Evolutionary conservation across 371 early-diverging fungal genomes (phyloP).

Genomic region (Mortierella sp.): DNA sequence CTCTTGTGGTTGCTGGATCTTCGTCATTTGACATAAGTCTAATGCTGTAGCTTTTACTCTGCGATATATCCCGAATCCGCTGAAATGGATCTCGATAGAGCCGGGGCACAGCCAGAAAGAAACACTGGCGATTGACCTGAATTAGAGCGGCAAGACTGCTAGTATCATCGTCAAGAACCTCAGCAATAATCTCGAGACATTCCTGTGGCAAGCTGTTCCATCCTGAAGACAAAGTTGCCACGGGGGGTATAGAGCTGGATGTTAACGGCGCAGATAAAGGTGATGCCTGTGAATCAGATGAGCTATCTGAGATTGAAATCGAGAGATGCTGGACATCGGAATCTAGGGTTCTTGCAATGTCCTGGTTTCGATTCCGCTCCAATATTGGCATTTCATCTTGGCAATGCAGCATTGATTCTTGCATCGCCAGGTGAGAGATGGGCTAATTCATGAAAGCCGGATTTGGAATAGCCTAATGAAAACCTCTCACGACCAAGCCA

Average conservation of each 20-base stretch:
- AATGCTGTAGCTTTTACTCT: not conserved
- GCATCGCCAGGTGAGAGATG: too few species aligned
- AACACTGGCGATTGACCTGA: slow-evolving; percentile 33
- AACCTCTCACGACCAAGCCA: too few species aligned
- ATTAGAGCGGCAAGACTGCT: slow-evolving; percentile 16
- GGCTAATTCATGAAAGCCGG: too few species aligned
- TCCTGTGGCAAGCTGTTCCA: slow-evolving; percentile 34
- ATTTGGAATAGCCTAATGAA: too few species aligned
- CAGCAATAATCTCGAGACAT: slow-evolving; percentile 26
- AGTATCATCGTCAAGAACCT: slow-evolving; percentile 21
- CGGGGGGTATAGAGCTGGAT: not conserved
- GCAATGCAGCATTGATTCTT: not conserved
- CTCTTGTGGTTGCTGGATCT: not conserved
- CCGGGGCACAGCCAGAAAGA: slow-evolving; percentile 27
- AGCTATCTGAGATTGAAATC: not conserved
- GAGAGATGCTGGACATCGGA: not conserved
- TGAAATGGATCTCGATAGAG: slow-evolving; percentile 38
- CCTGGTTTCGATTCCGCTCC: not conserved
- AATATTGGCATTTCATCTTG: not conserved
- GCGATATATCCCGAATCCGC: slow-evolving; percentile 11
- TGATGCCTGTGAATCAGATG: not conserved
- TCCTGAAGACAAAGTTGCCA: not conserved
- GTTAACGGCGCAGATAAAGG: not conserved
- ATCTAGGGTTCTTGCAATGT: not conserved
- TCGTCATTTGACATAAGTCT: not conserved